A percentile compares a stretch with the other conserved stretches of the same genome.
Conservation (phyloP, 176 grass and related monocot species). For the Zea mays region DNA sequence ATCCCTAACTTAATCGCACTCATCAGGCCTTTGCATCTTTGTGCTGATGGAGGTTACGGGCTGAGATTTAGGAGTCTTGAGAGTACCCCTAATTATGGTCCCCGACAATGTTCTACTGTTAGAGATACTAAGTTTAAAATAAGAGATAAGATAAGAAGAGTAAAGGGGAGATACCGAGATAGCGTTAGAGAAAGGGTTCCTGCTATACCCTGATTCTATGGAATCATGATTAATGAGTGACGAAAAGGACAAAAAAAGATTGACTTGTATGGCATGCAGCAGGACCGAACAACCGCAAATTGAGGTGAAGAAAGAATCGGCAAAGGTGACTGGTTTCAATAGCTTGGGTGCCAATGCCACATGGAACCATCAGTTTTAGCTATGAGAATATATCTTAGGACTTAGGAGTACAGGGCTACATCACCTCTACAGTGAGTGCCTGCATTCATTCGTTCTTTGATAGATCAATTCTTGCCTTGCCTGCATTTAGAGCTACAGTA, state of each 20-base stretch:
- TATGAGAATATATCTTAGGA: constrained; percentile 1
- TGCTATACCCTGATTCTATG: no score
- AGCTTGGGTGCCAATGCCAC: neutral
- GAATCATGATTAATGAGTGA: no score
- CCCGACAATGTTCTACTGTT: no score
- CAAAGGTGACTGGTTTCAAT: neutral
- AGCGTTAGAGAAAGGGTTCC: no score
- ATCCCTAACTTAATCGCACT: no score
- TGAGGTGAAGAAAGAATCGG: neutral
- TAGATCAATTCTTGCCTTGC: constrained; percentile 23
- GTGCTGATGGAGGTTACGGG: no score
- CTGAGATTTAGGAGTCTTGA: no score
- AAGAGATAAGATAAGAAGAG: no score
- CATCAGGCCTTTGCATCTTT: no score
- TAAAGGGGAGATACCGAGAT: no score
- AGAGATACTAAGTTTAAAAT: no score
- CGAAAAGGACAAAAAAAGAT: neutral
- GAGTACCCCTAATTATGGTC: no score
- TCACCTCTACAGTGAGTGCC: constrained; percentile 36
- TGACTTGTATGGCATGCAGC: neutral
- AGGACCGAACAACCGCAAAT: constrained; percentile 18
- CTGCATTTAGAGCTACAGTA: constrained; percentile 25
- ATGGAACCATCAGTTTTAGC: constrained; percentile 33
- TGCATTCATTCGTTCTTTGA: neutral
- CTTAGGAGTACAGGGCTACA: constrained; percentile 29